Evolutionary conservation across 495 filamentous ascomycete genomes (phyloP).

Genomic region (Evernia prunastri): DNA sequence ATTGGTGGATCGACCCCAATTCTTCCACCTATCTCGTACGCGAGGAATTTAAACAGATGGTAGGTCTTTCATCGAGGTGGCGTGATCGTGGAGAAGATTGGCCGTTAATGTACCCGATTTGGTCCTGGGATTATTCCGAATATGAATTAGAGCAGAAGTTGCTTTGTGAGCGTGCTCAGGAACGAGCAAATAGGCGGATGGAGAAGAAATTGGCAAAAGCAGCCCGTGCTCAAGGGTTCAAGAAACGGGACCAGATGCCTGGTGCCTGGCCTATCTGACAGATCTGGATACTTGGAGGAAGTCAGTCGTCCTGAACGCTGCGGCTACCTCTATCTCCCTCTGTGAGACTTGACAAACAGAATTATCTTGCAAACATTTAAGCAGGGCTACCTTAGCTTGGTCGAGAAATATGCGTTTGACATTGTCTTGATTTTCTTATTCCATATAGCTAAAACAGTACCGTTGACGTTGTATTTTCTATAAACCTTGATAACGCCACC

Average conservation of each 20-base stretch:
- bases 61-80: neutral
- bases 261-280: neutral
- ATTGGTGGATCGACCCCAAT: conserved; percentile 3
- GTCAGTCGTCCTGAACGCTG: neutral
- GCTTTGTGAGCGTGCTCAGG: neutral
- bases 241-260: neutral
- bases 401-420: too few relatives aligned
- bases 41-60: neutral
- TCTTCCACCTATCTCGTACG: neutral
- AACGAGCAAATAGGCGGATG: neutral
- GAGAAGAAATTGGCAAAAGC: neutral
- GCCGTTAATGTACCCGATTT: neutral
- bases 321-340: neutral
- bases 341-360: too few relatives aligned
- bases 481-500: too few relatives aligned
- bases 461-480: too few relatives aligned
- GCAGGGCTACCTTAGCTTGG: too few relatives aligned
- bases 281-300: neutral
- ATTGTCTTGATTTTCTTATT: too few relatives aligned
- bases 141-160: neutral
- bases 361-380: too few relatives aligned
- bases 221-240: neutral
- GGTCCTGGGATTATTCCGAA: neutral
- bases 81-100: neutral
- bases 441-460: too few relatives aligned